phyloP scores from a whole-genome alignment of 768 basidiomycete genomes.

The Pleurotus citrinopileatus region DNA sequence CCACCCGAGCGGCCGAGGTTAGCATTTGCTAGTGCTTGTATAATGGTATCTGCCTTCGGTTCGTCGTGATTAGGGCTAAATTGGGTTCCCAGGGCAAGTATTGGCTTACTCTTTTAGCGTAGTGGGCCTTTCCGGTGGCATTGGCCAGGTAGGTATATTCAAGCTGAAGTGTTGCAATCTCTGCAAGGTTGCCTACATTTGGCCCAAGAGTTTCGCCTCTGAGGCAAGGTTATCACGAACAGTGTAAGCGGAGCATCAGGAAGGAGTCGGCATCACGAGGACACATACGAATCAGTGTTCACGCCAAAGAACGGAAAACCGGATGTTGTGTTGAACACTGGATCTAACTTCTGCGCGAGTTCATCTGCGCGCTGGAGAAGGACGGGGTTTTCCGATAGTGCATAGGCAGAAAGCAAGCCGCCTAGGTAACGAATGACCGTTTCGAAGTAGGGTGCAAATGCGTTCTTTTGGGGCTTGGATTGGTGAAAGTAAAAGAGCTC shows the following conservation, averaged over 20 bases:
- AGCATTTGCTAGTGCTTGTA: conserved; percentile 41
- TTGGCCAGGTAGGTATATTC: conserved; percentile 86
- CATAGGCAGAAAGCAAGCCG: conserved; percentile 81
- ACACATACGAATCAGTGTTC: conserved; percentile 55
- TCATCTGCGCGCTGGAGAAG: conserved; percentile 74
- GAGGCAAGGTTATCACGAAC: background rate
- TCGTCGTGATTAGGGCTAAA: too few relatives aligned
- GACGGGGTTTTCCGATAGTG: conserved; percentile 61
- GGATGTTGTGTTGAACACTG: conserved; percentile 65
- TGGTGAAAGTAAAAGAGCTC: background rate
- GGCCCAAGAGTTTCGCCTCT: conserved; percentile 33
- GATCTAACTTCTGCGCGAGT: conserved; percentile 68
- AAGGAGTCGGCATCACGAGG: background rate
- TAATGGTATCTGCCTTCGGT: conserved; percentile 45
- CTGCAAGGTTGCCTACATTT: conserved; percentile 54
- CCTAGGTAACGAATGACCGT: conserved; percentile 90
- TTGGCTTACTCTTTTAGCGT: conserved; percentile 50
- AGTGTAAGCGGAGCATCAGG: background rate
- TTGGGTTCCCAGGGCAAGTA: too few relatives aligned
- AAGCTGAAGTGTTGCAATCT: conserved; percentile 78
- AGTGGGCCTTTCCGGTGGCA: conserved; percentile 65
- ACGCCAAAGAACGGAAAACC: conserved; percentile 74
- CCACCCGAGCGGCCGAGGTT: conserved; percentile 48
- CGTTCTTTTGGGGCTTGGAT: conserved; percentile 14
- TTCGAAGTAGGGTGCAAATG: conserved; percentile 65